Evolutionary conservation across 176 grass and related monocot genomes (phyloP), one percentile per base, ranked within the genome.

Genomic region (Aegilops longissima): DNA sequence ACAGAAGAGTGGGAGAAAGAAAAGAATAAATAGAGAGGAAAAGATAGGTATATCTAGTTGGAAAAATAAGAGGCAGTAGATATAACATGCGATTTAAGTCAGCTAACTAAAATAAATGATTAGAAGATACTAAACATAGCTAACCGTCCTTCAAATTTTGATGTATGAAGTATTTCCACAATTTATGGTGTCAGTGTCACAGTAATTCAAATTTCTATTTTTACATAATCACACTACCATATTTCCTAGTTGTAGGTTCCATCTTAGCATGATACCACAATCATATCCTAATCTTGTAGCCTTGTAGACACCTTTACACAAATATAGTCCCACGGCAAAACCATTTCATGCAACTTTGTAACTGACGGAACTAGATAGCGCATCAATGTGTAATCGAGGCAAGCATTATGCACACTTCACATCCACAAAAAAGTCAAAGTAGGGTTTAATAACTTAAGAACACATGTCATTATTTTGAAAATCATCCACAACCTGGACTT

Each of bases 21-120:
- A 87, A 93, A 93, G 88, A 87, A 90, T 88, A 88, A 84, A 90
- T 90, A 86, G 75, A 82, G 83, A 90, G 79, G 73, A 92, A 94
- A 70, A 87, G 70, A 74, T 78, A 87, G 76, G 79, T 63, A 90
- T 81, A 83, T 85, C 56, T 83, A 81, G 64, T 77, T 61, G 76
- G 71, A 91, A 89, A 75, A 88, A 69, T 87, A 85, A 82, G 80
- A 81, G 66, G 52, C n/a, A 81, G 70, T 69, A 95, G 79, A 90
- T 47, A 89, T 39, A 88, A n/a, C 63, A 89, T 82, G 63, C 45
- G 80, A 83, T 77, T 70, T 81, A 88, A 86, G 54, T 87, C 29
- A 78, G 34, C 62, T 87, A 80, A 56, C 64, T 76, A 77, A 79
- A 91, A 84, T 67, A 78, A 61, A 21, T 61, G 56, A 66, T 74